phyloP scores from a whole-genome alignment of 306 rosid species.

The Sicyos baderoa region DNA sequence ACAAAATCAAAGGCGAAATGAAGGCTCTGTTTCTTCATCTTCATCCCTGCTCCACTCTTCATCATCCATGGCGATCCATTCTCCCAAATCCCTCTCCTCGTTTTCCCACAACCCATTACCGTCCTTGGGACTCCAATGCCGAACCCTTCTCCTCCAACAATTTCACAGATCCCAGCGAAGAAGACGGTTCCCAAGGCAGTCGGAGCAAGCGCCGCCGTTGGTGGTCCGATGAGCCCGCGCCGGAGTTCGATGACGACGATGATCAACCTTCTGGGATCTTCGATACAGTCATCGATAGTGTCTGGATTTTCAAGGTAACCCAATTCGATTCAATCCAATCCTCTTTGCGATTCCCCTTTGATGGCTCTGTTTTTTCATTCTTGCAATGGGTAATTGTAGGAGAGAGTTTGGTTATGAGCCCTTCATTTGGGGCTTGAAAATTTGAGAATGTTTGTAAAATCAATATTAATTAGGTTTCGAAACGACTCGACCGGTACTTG shows the following conservation, averaged over 20 bases:
- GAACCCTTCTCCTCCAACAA: conserved; percentile 45
- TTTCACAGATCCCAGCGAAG: conserved; percentile 21
- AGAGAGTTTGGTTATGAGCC: neutral
- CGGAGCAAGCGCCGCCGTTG: conserved; percentile 47
- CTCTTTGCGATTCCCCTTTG: neutral
- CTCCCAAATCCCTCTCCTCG: conserved; percentile 16
- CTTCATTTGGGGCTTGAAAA: no score
- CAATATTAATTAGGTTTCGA: no score
- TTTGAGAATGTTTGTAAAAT: no score
- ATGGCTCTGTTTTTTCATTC: neutral
- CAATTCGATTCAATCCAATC: neutral
- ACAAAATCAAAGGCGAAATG: no score
- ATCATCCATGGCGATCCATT: conserved; percentile 40
- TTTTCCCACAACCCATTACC: conserved; percentile 40
- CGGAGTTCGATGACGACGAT: conserved; percentile 18
- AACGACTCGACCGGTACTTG: no score
- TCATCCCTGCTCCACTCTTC: conserved; percentile 28
- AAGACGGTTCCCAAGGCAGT: conserved; percentile 22
- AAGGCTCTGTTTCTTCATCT: conserved; percentile 30
- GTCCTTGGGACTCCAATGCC: conserved; percentile 75
- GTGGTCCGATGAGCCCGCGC: conserved; percentile 66
- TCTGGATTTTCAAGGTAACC: conserved; percentile 76
- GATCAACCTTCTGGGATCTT: conserved; percentile 38
- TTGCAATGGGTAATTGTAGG: neutral
- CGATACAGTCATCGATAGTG: conserved; percentile 44